Conservation (phyloP, 768 basidiomycete genomes). For the Lactifluus rugatus region DNA sequence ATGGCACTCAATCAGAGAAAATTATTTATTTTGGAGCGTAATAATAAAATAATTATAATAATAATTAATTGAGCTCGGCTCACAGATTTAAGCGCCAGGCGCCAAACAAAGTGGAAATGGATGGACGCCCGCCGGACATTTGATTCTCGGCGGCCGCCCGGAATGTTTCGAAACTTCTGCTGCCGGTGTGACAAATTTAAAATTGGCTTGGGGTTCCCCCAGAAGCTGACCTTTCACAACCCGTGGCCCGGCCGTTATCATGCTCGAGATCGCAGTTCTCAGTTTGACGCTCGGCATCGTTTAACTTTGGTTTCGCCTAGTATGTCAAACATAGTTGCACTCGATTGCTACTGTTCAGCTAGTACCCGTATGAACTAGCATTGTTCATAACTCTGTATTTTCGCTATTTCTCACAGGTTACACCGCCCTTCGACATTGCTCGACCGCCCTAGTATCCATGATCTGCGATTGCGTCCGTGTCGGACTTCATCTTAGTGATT, state of each 20-base stretch:
- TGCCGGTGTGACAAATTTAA: neutral
- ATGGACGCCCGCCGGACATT: neutral
- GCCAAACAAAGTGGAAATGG: neutral
- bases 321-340: neutral
- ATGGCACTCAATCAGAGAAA: neutral
- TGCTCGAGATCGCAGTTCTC: slow-evolving; percentile 3
- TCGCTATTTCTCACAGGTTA: neutral
- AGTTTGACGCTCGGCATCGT: neutral
- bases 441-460: neutral
- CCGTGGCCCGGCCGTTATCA: neutral
- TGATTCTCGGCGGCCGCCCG: slow-evolving; percentile 7
- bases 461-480: slow-evolving; percentile 7
- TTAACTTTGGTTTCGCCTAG: neutral
- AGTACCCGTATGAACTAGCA: neutral
- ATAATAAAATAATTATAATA: neutral
- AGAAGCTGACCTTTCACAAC: slow-evolving; percentile 8
- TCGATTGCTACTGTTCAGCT: neutral
- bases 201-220: neutral
- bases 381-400: neutral
- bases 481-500: slow-evolving; percentile 1
- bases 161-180: neutral
- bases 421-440: slow-evolving; percentile 5
- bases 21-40: too few species aligned
- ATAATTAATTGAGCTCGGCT: neutral
- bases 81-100: neutral